Percentiles rank a stretch among this genome's conserved stretches.
These are phyloP conservation scores for Hymenoscyphus albidus DNA, from an alignment of 2,329 filamentous ascomycete species.

Conservation along the genomic window DNA sequence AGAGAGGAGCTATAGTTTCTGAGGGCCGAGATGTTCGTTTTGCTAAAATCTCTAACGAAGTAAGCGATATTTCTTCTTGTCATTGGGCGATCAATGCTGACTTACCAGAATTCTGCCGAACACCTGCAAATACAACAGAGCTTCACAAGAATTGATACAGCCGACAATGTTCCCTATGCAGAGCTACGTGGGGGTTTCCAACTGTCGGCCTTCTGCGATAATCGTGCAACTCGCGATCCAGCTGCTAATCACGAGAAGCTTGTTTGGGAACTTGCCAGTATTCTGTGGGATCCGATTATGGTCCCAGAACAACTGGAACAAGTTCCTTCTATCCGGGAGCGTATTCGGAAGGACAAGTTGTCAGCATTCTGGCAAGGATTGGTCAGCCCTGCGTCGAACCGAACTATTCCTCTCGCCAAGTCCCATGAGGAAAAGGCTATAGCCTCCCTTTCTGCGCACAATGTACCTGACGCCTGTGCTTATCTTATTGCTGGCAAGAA, in stretches of 20 bases:
- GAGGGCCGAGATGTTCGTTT: constrained; percentile 62
- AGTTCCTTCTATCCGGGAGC: constrained; percentile 36
- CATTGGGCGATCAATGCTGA: constrained; percentile 21
- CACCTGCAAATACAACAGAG: constrained; percentile 53
- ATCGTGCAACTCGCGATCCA: constrained; percentile 39
- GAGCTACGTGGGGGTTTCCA: constrained; percentile 43
- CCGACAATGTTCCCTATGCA: constrained; percentile 59
- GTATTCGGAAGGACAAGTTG: constrained; percentile 59
- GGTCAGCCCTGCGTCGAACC: constrained; percentile 56
- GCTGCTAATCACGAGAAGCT: constrained; percentile 61
- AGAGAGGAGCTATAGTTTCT: constrained; percentile 57
- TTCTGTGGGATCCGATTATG: constrained; percentile 74
- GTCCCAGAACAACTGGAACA: constrained; percentile 41
- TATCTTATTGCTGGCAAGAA: constrained; percentile 71
- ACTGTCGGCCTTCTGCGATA: constrained; percentile 47
- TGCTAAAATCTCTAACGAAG: constrained; percentile 57
- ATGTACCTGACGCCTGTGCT: constrained; percentile 78
- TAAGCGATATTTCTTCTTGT: constrained; percentile 30
- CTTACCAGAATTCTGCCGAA: constrained; percentile 49
- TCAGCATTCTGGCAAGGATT: constrained; percentile 63
- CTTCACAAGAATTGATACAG: constrained; percentile 49
- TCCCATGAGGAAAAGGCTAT: constrained; percentile 80
- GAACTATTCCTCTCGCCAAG: constrained; percentile 53
- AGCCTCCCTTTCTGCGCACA: constrained; percentile 72
- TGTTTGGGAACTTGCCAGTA: constrained; percentile 81